A percentile compares a stretch with the other conserved stretches of the same genome.
Conservation (phyloP, 78 protist species). For the Thecamonas trahens region DNA sequence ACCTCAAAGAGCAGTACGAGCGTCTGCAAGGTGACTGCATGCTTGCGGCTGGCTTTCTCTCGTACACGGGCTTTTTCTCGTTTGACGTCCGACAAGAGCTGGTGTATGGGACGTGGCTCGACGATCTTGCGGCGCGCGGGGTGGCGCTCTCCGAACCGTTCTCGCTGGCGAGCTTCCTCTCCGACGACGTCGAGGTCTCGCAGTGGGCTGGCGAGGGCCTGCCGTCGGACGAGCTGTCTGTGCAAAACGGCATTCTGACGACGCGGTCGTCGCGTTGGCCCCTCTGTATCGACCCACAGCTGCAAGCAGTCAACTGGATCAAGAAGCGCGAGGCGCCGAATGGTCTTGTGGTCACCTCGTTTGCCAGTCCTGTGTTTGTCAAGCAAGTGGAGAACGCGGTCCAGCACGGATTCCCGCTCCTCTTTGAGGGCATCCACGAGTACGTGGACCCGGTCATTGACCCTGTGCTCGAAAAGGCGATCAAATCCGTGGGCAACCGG, state of each 20-base stretch:
- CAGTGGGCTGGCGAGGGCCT: slow-evolving; percentile 77
- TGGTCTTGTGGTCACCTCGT: slow-evolving; percentile 33
- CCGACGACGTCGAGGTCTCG: slow-evolving; percentile 66
- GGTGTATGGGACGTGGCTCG: slow-evolving; percentile 26
- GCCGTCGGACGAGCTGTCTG: slow-evolving; percentile 75
- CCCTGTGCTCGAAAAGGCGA: slow-evolving; percentile 66
- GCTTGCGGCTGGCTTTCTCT: slow-evolving; percentile 42
- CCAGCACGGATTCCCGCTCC: slow-evolving; percentile 66
- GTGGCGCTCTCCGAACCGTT: slow-evolving; percentile 49
- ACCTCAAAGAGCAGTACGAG: slow-evolving; percentile 7
- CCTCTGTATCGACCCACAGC: slow-evolving; percentile 87
- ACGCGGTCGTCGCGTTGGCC: slow-evolving; percentile 70
- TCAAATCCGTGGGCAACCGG: slow-evolving; percentile 4
- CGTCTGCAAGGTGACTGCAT: slow-evolving; percentile 61
- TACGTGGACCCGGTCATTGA: slow-evolving; percentile 83
- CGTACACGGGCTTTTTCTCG: slow-evolving; percentile 55
- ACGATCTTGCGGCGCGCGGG: slow-evolving; percentile 24
- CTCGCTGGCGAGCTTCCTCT: slow-evolving; percentile 29
- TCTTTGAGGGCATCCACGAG: slow-evolving; percentile 83
- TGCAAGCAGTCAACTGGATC: slow-evolving; percentile 82
- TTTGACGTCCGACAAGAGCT: slow-evolving; percentile 39
- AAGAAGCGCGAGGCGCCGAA: slow-evolving; percentile 34
- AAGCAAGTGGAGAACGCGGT: slow-evolving; percentile 63
- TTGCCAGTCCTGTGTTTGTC: slow-evolving; percentile 38
- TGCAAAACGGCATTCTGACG: slow-evolving; percentile 75